A percentile compares a stretch with the other conserved stretches of the same genome.
Conservation (phyloP, 108 stramenopile genomes). For the Nitzschia putrida region DNA sequence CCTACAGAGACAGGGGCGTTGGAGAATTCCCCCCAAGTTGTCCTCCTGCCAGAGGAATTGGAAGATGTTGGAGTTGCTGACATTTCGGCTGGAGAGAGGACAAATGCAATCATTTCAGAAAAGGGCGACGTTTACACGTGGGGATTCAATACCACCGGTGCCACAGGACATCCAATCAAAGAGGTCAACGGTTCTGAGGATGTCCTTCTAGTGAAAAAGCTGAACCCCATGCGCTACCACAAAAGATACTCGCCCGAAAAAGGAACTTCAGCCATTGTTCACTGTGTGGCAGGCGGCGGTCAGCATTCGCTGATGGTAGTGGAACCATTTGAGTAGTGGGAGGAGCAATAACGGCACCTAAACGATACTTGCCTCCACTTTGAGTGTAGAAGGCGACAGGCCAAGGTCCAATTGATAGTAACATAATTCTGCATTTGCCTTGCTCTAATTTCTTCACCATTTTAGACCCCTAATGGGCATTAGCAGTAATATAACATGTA, state of each 20-base stretch:
- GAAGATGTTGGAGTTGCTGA: slow-evolving; percentile 11
- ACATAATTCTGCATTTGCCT: no score
- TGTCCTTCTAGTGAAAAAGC: slow-evolving; percentile 42
- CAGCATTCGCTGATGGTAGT: slow-evolving; percentile 56
- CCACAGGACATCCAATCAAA: slow-evolving; percentile 49
- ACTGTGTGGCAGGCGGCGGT: slow-evolving; percentile 54
- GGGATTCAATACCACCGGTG: slow-evolving; percentile 75
- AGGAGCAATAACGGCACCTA: not conserved
- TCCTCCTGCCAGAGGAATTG: slow-evolving; percentile 43
- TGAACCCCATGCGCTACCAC: slow-evolving; percentile 26
- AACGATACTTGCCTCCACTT: no score
- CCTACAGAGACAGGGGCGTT: slow-evolving; percentile 7
- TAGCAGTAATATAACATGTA: no score
- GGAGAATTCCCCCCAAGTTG: slow-evolving; percentile 35
- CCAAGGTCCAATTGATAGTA: no score
- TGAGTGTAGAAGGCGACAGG: no score
- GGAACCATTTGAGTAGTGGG: slow-evolving; percentile 24
- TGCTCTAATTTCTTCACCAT: no score
- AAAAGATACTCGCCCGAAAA: slow-evolving; percentile 10
- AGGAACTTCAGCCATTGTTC: slow-evolving; percentile 27
- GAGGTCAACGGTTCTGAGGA: slow-evolving; percentile 29
- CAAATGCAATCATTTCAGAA: slow-evolving; percentile 65
- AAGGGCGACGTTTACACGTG: slow-evolving; percentile 85
- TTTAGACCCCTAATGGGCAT: no score
- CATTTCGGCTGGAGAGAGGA: slow-evolving; percentile 51